A percentile compares a stretch with the other conserved stretches of the same genome.
Evolutionary conservation across 164 flowering plant genomes (phyloP).

Genomic region (Stephania japonica): DNA sequence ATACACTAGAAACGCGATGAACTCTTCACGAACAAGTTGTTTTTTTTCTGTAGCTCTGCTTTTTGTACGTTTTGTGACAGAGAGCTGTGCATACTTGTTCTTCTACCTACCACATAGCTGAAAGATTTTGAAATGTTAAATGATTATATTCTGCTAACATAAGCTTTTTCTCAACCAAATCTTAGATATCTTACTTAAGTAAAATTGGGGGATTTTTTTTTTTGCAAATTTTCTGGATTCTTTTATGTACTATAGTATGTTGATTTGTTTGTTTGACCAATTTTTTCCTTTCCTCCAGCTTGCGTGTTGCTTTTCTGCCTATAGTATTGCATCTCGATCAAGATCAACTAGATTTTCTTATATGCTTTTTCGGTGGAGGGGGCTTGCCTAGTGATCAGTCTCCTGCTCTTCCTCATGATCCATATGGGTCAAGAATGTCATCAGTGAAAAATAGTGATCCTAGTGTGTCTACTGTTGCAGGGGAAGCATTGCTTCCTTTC

Average conservation of each 20-base stretch:
- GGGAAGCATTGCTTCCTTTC: conserved; percentile 93
- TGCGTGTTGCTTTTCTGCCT: conserved; percentile 68
- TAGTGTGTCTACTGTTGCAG: conserved; percentile 37
- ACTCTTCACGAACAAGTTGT: no score
- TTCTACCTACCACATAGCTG: no score
- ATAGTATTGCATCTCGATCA: conserved; percentile 89
- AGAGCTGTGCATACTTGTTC: no score
- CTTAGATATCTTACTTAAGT: not conserved
- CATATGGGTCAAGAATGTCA: conserved; percentile 26
- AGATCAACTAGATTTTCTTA: conserved; percentile 86
- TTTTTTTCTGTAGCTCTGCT: no score
- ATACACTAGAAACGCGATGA: no score
- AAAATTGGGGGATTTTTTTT: not conserved
- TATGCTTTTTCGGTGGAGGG: conserved; percentile 56
- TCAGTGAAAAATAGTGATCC: conserved; percentile 18
- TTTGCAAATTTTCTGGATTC: not conserved
- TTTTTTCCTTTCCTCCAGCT: conserved; percentile 39
- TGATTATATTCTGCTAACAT: no score
- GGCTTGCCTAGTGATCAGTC: conserved; percentile 32
- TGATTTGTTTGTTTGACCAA: not conserved
- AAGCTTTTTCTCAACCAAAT: no score
- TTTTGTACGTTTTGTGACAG: no score
- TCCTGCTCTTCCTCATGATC: conserved; percentile 27
- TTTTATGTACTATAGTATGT: not conserved
- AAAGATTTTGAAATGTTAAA: no score